Evolutionary conservation across 306 rosid species (phyloP), one percentile per base, ranked within the genome.

Genomic region (Quercus rubra): DNA sequence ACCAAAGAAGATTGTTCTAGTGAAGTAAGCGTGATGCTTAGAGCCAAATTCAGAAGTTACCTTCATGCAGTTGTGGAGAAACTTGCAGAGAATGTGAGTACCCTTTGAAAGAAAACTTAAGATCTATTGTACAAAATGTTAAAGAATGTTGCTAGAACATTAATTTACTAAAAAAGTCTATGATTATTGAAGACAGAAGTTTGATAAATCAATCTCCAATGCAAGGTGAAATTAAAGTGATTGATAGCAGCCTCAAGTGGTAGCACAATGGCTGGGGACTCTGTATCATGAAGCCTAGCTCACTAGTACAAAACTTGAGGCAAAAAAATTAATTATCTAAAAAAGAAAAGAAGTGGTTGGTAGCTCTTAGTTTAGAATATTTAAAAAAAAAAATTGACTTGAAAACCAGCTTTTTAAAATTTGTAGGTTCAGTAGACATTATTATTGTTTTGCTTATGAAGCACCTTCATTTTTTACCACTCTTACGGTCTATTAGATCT

Each of bases 11-110:
- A 79, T 41, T 74, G 46, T 82, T 79, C 77, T 20, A 75, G 55
- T 43, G 81, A 87, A 30, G 81, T 41, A 55, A 70, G 43, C 31
- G 71, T 79, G 46, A 52, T 74, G 77, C 76, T 79, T 38, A 76
- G 86, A 74, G 43, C 81, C 73, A 77, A 78, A 67, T 79, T 76
- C 49, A 82, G 88, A 72, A 85, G 52, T 54, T 82, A 79, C 69
- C 13, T 68, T 20, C 84, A 80, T 41, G 83, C 84, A 43, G 19
- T 79, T 55, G 87, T 78, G 28, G 80, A 78, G 68, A 83, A 86
- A 69, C 82, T 86, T 77, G 35, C 77, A 23, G 71, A 79, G 70
- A 83, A 88, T 70, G 84, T 62, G 68, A 80, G 84, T 38, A 82
- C 20, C 19, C 15, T 20, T 46, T 74, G 66, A 28, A 10, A 59